Conservation (phyloP, 805 yeast genomes). For the Zygosaccharomyces bailii region DNA sequence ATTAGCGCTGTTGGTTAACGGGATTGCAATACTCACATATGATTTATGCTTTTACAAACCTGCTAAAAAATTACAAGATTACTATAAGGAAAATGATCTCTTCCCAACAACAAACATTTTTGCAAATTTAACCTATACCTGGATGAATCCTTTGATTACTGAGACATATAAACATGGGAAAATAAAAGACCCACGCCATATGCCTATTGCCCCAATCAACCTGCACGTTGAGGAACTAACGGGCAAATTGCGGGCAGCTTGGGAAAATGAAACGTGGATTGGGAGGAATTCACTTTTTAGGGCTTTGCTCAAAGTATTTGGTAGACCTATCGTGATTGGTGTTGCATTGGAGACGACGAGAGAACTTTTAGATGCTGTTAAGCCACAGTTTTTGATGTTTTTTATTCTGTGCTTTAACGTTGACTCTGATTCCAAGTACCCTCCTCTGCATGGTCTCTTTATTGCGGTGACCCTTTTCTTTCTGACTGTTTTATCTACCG, state of each 20-base stretch:
- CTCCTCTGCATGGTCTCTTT: conserved; percentile 56
- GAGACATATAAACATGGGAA: conserved; percentile 41
- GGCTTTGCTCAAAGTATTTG: conserved; percentile 41
- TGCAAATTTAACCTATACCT: conserved; percentile 42
- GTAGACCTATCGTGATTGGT: conserved; percentile 37
- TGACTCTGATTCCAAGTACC: conserved; percentile 35
- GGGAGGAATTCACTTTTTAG: conserved; percentile 32
- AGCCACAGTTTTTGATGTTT: conserved; percentile 54
- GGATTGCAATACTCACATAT: conserved; percentile 36
- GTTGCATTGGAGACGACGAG: conserved; percentile 39
- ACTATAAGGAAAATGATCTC: conserved; percentile 36
- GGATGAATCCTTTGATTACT: conserved; percentile 46
- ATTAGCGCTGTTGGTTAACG: conserved; percentile 30
- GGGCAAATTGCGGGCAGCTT: conserved; percentile 31
- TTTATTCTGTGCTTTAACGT: conserved; percentile 47
- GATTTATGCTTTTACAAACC: conserved; percentile 42
- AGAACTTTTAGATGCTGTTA: conserved; percentile 42
- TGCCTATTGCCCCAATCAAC: conserved; percentile 42
- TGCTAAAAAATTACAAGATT: conserved; percentile 36
- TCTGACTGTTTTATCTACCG: conserved; percentile 57
- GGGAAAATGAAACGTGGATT: conserved; percentile 38
- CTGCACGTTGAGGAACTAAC: conserved; percentile 37
- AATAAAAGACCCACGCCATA: conserved; percentile 39
- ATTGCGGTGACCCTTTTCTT: conserved; percentile 63
- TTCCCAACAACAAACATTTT: conserved; percentile 31